Evolutionary conservation across 1,284 basidiomycete species (phyloP), one percentile per base, ranked within the genome.

Genomic region (Apiotrichum gamsii): DNA sequence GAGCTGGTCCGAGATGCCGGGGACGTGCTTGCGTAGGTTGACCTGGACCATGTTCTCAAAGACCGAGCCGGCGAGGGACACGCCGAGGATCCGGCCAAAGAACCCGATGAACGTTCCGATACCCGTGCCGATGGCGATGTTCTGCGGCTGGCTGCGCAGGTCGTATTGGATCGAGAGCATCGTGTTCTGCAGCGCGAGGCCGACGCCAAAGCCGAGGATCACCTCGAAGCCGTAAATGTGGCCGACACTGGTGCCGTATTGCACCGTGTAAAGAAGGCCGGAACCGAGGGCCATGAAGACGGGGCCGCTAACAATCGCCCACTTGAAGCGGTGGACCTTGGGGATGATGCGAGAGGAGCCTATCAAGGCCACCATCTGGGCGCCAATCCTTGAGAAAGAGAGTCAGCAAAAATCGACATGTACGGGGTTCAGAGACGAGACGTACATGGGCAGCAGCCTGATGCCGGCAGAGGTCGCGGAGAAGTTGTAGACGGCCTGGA

Each of bases 401-500:
- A n/a, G n/a, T n/a, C n/a, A n/a, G n/a, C n/a, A n/a, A n/a, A n/a
- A n/a, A n/a, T n/a, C n/a, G n/a, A n/a, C n/a, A n/a, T n/a, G n/a
- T n/a, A n/a, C n/a, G n/a, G n/a, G n/a, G n/a, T n/a, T n/a, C n/a
- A n/a, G n/a, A n/a, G n/a, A n/a, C n/a, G n/a, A n/a, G n/a, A n/a
- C n/a, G n/a, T n/a, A n/a, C n/a, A 73, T 51, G 4, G 70, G 66
- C 3, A 72, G 52, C 10, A 72, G 64, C 11, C 57, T 51, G 43
- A 72, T 63, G 44, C 71, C 71, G 8, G 71, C 67, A 16, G 46
- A 55, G 11, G 70, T 72, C 9, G 70, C 72, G 1, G 67, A 68
- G 35, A 52, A 59, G 53, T 62, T 51, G 61, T 67, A 67, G 25
- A 64, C 62, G 13, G 69, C 67, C 58, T 72, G 70, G 39, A 62